Evolutionary conservation across 495 filamentous ascomycete species (phyloP), one percentile per base, ranked within the genome.

Genomic region (Annulohypoxylon maeteangense): DNA sequence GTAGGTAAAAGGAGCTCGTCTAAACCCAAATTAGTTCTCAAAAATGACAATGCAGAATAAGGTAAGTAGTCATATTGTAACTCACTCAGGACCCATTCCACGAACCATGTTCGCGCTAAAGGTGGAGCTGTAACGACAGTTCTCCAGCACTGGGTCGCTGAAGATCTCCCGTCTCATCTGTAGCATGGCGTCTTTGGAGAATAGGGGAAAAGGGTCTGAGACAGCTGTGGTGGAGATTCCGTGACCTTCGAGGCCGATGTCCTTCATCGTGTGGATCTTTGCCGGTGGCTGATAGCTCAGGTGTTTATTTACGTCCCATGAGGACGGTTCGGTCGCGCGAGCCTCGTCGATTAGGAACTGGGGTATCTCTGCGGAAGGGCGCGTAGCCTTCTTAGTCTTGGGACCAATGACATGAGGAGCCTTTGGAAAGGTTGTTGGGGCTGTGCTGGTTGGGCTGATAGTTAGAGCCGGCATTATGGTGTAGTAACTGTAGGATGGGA

Each of bases 1-100:
- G 72, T 89, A 88, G 14, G 87, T 83, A 66, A 92, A 91, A 1
- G 62, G 62, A 2, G 62, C 38, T 20, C 54, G 54, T 18, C 54
- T 57, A 6, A 22, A 0, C 11, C 3, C 0, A 57, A 5, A 23
- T 57, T 23, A 57, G 54, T 4, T 0, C n/a, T 7, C 22, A 11
- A 32, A 14, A n/a, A n/a, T n/a, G n/a, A n/a, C n/a, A n/a, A n/a
- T n/a, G n/a, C n/a, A n/a, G n/a, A n/a, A n/a, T n/a, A n/a, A n/a
- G n/a, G n/a, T 44, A 10, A 20, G 10, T 1, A 31, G 11, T 0
- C 3, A 18, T n/a, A n/a, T 14, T 34, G 1, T 3, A 18, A 57
- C 54, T 40, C 45, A 65, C 32, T 55, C 3, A 3, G n/a, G 32
- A 14, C 48, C 62, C 62, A 65, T 65, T 6, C 62, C 62, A 10